These are phyloP conservation scores for Apophysomyces variabilis DNA, from an alignment of 371 early-diverging fungal species.

Conservation along the genomic window DNA sequence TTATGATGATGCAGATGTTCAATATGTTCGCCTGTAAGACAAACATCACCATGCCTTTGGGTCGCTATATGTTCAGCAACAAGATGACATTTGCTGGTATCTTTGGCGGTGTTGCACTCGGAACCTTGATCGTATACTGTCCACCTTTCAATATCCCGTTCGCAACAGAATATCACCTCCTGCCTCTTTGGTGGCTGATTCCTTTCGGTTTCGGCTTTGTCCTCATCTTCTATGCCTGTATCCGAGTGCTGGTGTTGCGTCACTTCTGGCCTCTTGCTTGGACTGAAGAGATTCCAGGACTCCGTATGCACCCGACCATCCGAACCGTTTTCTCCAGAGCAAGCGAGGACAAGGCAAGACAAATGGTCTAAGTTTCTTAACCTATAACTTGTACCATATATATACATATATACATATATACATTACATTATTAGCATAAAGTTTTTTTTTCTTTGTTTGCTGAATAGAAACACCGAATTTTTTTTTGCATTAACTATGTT, in stretches of 20 bases:
- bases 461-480: too few species aligned
- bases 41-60: constrained; percentile 61
- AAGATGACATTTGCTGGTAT: constrained; percentile 68
- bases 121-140: constrained; percentile 75
- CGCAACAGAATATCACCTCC: constrained; percentile 61
- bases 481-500: too few species aligned
- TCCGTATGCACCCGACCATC: constrained; percentile 69
- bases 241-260: constrained; percentile 66
- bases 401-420: background rate
- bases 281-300: constrained; percentile 79
- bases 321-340: constrained; percentile 22
- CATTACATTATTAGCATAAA: too few species aligned
- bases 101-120: constrained; percentile 64
- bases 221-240: constrained; percentile 73
- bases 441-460: too few species aligned
- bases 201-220: constrained; percentile 79
- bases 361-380: background rate
- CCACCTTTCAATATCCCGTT: constrained; percentile 82
- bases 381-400: background rate
- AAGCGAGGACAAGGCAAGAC: background rate
- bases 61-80: constrained; percentile 85
- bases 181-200: constrained; percentile 79
- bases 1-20: constrained; percentile 89
- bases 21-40: constrained; percentile 94
- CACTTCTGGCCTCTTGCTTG: constrained; percentile 61